A percentile compares a stretch with the other conserved stretches of the same genome.
Conservation (phyloP, 2,329 filamentous ascomycete species). For the Trichocomaceae sp. region DNA sequence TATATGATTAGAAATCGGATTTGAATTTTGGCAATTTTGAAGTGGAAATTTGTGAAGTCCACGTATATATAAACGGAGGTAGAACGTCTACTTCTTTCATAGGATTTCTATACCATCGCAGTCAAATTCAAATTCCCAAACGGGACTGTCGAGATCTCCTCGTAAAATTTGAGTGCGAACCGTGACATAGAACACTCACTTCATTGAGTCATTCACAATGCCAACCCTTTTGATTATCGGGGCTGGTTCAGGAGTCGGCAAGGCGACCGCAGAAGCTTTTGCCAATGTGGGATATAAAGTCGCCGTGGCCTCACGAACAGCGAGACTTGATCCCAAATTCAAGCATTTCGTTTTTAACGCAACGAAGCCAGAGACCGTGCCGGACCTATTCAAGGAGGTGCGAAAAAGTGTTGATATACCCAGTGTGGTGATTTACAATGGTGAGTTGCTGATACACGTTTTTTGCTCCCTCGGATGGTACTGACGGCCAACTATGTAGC, state of each 20-base stretch:
- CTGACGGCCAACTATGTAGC: not conserved
- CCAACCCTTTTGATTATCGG: not conserved
- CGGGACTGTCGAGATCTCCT: too few relatives aligned
- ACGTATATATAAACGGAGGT: not conserved
- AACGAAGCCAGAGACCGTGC: not conserved
- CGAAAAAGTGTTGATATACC: not conserved
- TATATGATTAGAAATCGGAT: not conserved
- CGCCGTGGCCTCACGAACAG: conserved; percentile 1
- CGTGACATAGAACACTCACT: not conserved
- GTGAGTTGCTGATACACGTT: not conserved
- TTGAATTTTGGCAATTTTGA: not conserved
- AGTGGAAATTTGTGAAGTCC: not conserved
- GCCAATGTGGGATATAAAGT: not conserved
- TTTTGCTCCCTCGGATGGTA: not conserved
- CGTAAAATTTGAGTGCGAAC: not conserved
- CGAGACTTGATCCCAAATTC: not conserved
- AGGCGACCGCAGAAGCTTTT: not conserved
- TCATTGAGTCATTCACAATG: not conserved
- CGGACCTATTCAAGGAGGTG: not conserved
- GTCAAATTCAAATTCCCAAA: too few relatives aligned
- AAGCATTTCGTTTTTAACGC: conserved; percentile 2
- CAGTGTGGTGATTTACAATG: conserved; percentile 3
- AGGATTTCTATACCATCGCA: not conserved
- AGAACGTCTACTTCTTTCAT: not conserved
- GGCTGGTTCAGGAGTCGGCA: not conserved